These are phyloP conservation scores for Pseudocercospora eumusae DNA, from an alignment of 2,329 filamentous ascomycete species.

Conservation along the genomic window DNA sequence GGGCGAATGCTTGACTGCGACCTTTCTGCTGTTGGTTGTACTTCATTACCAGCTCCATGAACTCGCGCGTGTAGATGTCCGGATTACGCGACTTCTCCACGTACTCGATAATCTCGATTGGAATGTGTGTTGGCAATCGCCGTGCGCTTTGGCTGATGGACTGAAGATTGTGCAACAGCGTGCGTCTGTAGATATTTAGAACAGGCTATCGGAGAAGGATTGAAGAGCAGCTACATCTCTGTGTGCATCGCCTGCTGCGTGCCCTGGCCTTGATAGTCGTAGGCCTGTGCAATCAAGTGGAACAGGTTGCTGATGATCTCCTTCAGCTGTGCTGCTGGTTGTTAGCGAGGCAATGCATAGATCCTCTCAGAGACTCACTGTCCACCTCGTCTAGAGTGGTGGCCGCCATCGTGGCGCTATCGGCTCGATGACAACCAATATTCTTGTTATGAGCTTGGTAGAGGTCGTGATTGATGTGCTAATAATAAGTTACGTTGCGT, in stretches of 20 bases:
- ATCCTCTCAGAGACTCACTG: slow-evolving; percentile 21
- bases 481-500: background rate
- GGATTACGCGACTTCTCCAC: slow-evolving; percentile 65
- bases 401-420: slow-evolving; percentile 30
- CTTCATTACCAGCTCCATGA: slow-evolving; percentile 64
- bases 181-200: slow-evolving; percentile 45
- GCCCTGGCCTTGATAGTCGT: slow-evolving; percentile 60
- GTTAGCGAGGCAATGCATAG: slow-evolving; percentile 14
- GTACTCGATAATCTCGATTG: slow-evolving; percentile 65
- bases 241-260: slow-evolving; percentile 60
- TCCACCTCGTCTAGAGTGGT: slow-evolving; percentile 39
- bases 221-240: slow-evolving; percentile 53
- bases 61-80: slow-evolving; percentile 67
- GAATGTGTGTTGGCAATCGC: slow-evolving; percentile 56
- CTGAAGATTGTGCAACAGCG: slow-evolving; percentile 56
- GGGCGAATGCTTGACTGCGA: slow-evolving; percentile 59
- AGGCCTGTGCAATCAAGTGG: slow-evolving; percentile 59
- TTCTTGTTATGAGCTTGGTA: no score
- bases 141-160: slow-evolving; percentile 54
- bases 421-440: background rate
- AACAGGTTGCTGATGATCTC: slow-evolving; percentile 64
- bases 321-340: slow-evolving; percentile 54
- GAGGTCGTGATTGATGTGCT: background rate
- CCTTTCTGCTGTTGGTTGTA: slow-evolving; percentile 65
- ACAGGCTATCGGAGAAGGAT: slow-evolving; percentile 14